Conservation (phyloP, 768 basidiomycete species). For the Boletus barrowsii region DNA sequence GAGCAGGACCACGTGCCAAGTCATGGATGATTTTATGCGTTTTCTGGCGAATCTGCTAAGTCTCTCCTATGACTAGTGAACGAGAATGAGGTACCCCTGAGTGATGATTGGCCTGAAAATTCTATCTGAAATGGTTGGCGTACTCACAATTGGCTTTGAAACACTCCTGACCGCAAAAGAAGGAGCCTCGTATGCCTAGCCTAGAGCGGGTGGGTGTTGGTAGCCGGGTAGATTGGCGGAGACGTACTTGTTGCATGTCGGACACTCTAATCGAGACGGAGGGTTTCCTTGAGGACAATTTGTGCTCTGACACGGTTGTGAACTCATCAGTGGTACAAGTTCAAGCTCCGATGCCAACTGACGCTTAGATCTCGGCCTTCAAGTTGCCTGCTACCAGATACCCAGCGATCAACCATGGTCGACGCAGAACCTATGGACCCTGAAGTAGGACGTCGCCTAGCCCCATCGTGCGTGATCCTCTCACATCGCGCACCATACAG, state of each 20-base stretch:
- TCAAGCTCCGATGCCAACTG: too few species aligned
- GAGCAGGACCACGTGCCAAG: conserved; percentile 40
- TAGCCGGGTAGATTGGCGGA: not conserved
- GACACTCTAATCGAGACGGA: conserved; percentile 84
- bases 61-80: not conserved
- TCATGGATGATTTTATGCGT: conserved; percentile 76
- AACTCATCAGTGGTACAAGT: conserved; percentile 31
- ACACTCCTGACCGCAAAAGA: conserved; percentile 94
- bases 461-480: not conserved
- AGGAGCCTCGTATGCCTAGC: conserved; percentile 77
- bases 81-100: conserved; percentile 24
- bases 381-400: too few species aligned
- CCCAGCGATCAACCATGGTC: too few species aligned
- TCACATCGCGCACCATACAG: not conserved
- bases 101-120: not conserved
- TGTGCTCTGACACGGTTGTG: conserved; percentile 59
- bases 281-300: conserved; percentile 79
- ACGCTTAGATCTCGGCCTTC: too few species aligned
- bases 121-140: not conserved
- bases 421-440: not conserved
- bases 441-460: not conserved
- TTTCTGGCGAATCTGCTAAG: conserved; percentile 50
- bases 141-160: conserved; percentile 91
- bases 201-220: conserved; percentile 37
- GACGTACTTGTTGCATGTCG: conserved; percentile 86